Evolutionary conservation across 495 filamentous ascomycete genomes (phyloP).

Genomic region (Trichoderma orchidacearum): DNA sequence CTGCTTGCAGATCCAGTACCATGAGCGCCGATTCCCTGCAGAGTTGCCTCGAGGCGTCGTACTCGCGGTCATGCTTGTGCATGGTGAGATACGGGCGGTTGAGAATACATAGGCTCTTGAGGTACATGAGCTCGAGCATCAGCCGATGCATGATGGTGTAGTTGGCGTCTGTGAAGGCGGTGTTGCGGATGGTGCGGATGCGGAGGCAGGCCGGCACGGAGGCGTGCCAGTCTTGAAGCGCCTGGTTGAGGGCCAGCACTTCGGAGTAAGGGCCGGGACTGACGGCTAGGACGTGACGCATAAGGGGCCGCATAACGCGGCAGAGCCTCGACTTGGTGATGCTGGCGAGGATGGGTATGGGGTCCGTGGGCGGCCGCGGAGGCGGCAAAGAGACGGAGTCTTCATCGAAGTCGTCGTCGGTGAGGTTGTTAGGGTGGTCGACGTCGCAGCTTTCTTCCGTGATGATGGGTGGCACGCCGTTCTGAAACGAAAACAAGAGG

Average conservation of each 20-base stretch:
- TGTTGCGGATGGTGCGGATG: slow-evolving; percentile 16
- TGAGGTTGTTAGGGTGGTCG: slow-evolving; percentile 25
- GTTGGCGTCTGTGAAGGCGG: slow-evolving; percentile 18
- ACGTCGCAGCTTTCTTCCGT: slow-evolving; percentile 31
- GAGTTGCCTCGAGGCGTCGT: slow-evolving; percentile 15
- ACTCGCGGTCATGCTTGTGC: slow-evolving; percentile 14
- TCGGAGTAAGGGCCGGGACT: slow-evolving; percentile 17
- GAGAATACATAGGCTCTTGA: slow-evolving; percentile 26
- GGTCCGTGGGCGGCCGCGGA: slow-evolving; percentile 24
- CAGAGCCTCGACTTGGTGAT: slow-evolving; percentile 25
- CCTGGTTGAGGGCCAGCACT: slow-evolving; percentile 18
- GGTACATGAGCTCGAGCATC: slow-evolving; percentile 24
- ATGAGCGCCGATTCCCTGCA: slow-evolving; percentile 27
- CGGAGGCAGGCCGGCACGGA: slow-evolving; percentile 15
- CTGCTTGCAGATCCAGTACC: slow-evolving; percentile 21
- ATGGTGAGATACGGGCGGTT: slow-evolving; percentile 24
- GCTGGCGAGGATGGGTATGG: slow-evolving; percentile 27
- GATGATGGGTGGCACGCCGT: slow-evolving; percentile 34
- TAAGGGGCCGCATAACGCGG: slow-evolving; percentile 21
- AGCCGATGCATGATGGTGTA: slow-evolving; percentile 21
- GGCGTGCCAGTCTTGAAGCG: slow-evolving; percentile 17
- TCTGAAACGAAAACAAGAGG: slow-evolving; percentile 32
- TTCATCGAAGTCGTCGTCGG: slow-evolving; percentile 33
- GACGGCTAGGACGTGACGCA: slow-evolving; percentile 17
- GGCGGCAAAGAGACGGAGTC: slow-evolving; percentile 21